A percentile compares a stretch with the other conserved stretches of the same genome.
Evolutionary conservation across 1,139 yeast genomes (phyloP).

Genomic region (Suhomyces chickasaworum): DNA sequence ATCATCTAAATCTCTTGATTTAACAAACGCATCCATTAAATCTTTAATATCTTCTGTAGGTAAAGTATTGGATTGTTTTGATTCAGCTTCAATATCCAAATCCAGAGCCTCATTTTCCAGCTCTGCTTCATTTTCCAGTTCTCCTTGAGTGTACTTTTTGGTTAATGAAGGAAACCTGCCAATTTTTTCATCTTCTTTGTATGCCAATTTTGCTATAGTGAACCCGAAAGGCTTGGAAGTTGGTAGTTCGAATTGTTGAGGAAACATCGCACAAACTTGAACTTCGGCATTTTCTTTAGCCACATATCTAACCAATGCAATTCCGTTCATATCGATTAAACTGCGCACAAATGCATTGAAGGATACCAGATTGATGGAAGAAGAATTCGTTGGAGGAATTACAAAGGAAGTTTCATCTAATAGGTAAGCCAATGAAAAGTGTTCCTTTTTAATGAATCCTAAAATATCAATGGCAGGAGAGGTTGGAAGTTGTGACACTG

Average conservation of each 20-base stretch:
- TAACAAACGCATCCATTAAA: constrained; percentile 34
- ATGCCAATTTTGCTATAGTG: constrained; percentile 60
- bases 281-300: constrained; percentile 50
- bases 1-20: constrained; percentile 27
- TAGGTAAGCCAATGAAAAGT: constrained; percentile 59
- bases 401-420: constrained; percentile 62
- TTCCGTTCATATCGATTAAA: constrained; percentile 48
- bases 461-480: constrained; percentile 60
- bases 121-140: constrained; percentile 2
- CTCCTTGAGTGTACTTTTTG: constrained; percentile 20
- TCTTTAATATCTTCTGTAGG: constrained; percentile 16
- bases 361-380: constrained; percentile 41
- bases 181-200: constrained; percentile 71
- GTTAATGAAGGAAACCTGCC: constrained; percentile 60
- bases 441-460: constrained; percentile 52
- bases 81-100: too few relatives aligned
- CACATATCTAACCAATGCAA: constrained; percentile 66
- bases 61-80: constrained; percentile 2
- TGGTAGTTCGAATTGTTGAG: constrained; percentile 30
- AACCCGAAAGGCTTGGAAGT: constrained; percentile 30
- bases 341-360: constrained; percentile 59
- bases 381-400: constrained; percentile 43
- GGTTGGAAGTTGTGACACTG: constrained; percentile 44
- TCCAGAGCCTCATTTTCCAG: constrained; percentile 10
- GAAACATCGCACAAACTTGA: constrained; percentile 59